Conservation (phyloP, 257 asterid species). For the Apocynum venetum region DNA sequence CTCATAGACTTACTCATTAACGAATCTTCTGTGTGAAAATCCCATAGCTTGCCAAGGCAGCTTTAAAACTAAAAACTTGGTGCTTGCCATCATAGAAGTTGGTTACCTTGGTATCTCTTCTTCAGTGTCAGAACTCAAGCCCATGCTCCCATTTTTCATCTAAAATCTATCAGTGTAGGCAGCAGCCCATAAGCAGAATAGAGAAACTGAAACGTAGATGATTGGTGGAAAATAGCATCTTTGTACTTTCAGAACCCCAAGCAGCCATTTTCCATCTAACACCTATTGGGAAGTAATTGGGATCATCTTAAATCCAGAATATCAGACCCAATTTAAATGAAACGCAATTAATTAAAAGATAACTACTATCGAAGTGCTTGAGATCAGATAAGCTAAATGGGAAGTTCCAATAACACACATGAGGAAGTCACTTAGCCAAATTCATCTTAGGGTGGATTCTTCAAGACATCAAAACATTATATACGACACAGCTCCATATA, state of each 20-base stretch:
- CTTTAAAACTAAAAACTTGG: not conserved
- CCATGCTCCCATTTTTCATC: not conserved
- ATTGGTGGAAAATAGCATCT: not conserved
- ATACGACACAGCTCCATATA: not conserved
- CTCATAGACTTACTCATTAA: too few species aligned
- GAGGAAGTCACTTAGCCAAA: not conserved
- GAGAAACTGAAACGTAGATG: too few species aligned
- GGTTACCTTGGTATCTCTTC: not conserved
- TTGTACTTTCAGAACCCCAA: not conserved
- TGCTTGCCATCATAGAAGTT: not conserved
- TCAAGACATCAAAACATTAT: not conserved
- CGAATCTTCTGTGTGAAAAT: not conserved
- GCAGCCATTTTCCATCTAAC: too few species aligned
- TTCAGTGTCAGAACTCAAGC: not conserved
- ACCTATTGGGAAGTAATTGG: too few species aligned
- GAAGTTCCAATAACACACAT: not conserved
- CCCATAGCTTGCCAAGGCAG: too few species aligned
- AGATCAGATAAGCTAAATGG: not conserved
- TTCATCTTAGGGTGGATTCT: not conserved
- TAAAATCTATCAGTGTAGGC: not conserved
- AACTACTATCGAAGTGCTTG: not conserved
- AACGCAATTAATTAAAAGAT: not conserved
- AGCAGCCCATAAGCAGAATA: not conserved
- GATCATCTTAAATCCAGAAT: not conserved
- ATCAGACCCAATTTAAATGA: not conserved